A percentile compares a stretch with the other conserved stretches of the same genome.
Conservation (phyloP, 495 filamentous ascomycete species). For the Elasticomyces elasticus region DNA sequence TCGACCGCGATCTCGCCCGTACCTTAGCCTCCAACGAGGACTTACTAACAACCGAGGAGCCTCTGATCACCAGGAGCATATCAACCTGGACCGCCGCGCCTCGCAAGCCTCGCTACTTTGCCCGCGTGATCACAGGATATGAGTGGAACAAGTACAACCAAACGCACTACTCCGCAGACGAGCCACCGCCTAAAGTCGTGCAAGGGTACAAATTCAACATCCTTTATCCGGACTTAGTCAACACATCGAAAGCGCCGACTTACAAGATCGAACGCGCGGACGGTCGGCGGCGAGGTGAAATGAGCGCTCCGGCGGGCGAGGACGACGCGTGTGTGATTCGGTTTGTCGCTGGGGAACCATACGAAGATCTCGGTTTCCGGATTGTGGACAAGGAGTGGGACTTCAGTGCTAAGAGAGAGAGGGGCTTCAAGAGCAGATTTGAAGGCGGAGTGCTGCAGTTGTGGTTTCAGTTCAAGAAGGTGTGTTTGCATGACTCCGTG, state of each 20-base stretch:
- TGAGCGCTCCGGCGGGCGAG: constrained; percentile 88
- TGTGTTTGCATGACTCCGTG: constrained; percentile 24
- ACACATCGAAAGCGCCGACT: constrained; percentile 86
- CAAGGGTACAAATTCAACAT: constrained; percentile 99
- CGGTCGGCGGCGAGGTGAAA: constrained; percentile 79
- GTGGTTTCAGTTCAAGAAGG: constrained; percentile 95
- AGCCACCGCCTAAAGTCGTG: constrained; percentile 94
- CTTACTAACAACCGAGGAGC: constrained; percentile 87
- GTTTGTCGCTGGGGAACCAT: constrained; percentile 91
- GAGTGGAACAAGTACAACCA: constrained; percentile 99
- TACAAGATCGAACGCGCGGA: constrained; percentile 90
- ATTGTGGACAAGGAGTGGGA: constrained; percentile 99
- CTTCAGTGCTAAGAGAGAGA: constrained; percentile 88
- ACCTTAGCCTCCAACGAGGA: constrained; percentile 91
- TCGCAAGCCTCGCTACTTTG: constrained; percentile 93
- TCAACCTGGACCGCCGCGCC: constrained; percentile 86
- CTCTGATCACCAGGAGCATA: constrained; percentile 51
- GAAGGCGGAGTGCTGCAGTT: constrained; percentile 98
- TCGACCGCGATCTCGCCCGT: constrained; percentile 85
- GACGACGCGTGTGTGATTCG: constrained; percentile 96
- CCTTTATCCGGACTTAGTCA: constrained; percentile 97
- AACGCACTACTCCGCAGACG: constrained; percentile 98
- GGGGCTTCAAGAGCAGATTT: constrained; percentile 92
- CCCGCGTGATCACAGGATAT: constrained; percentile 96
- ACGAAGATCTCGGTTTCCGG: constrained; percentile 93